A percentile compares a stretch with the other conserved stretches of the same genome.
Conservation (phyloP, 2,329 filamentous ascomycete genomes). For the Karstenula rhodostoma region DNA sequence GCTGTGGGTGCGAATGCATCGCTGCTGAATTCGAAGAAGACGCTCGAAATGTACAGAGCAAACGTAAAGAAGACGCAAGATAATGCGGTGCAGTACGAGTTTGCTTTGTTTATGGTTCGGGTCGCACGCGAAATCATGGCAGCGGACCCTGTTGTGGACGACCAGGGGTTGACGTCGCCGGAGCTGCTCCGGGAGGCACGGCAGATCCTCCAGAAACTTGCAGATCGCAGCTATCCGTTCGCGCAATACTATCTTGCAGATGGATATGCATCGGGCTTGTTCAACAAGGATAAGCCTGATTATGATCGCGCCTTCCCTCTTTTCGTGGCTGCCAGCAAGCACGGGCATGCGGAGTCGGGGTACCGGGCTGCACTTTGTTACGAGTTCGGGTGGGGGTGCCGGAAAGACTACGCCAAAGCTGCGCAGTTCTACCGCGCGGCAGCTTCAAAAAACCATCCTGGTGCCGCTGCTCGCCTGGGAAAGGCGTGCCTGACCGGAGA, state of each 20-base stretch:
- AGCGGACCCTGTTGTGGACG: conserved; percentile 35
- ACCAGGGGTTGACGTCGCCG: conserved; percentile 57
- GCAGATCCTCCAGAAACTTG: conserved; percentile 83
- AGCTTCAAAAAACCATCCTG: conserved; percentile 92
- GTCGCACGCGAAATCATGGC: conserved; percentile 76
- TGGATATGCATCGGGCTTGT: conserved; percentile 91
- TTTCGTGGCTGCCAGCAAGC: conserved; percentile 92
- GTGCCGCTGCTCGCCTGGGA: conserved; percentile 90
- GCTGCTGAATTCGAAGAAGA: conserved; percentile 88
- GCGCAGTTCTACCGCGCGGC: conserved; percentile 91
- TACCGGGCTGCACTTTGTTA: conserved; percentile 95
- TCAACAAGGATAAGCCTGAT: conserved; percentile 93
- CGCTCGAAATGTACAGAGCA: conserved; percentile 94
- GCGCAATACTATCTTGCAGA: conserved; percentile 98
- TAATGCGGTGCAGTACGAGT: conserved; percentile 89
- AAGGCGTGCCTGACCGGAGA: conserved; percentile 90
- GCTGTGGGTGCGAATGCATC: conserved; percentile 90
- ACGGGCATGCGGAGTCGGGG: conserved; percentile 94
- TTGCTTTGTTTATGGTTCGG: conserved; percentile 92
- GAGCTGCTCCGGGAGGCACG: conserved; percentile 87
- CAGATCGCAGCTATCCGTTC: conserved; percentile 91
- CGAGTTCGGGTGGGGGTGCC: conserved; percentile 97
- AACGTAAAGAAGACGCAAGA: conserved; percentile 98
- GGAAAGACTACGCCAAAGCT: conserved; percentile 88
- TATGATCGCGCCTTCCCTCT: conserved; percentile 90